These are phyloP conservation scores for Monosporascus ibericus DNA, from an alignment of 2,329 filamentous ascomycete genomes.

Conservation along the genomic window DNA sequence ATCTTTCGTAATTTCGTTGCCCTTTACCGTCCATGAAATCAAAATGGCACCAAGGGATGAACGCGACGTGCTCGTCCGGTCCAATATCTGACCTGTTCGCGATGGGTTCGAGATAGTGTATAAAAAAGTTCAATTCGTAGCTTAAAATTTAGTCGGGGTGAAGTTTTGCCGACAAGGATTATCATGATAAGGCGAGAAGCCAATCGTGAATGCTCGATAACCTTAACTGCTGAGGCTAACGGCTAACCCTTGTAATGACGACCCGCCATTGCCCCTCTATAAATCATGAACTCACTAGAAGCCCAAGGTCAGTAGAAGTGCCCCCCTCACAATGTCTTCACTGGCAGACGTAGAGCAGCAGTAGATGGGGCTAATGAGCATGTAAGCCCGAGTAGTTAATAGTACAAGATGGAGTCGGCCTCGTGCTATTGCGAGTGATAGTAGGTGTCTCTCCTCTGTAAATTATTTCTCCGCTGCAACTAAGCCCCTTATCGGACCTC, in stretches of 20 bases:
- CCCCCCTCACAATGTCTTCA: no score
- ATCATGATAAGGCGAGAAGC: neutral
- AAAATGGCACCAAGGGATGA: slow-evolving; percentile 3
- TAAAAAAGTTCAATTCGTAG: neutral
- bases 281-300: neutral
- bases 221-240: neutral
- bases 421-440: no score
- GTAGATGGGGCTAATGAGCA: no score
- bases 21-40: slow-evolving; percentile 12
- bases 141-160: neutral
- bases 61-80: neutral
- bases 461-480: no score
- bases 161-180: neutral
- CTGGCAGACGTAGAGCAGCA: no score
- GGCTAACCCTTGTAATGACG: neutral
- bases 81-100: neutral
- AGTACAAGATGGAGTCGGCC: no score
- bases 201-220: neutral
- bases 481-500: no score
- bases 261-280: neutral
- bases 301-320: no score
- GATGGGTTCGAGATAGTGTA: neutral
- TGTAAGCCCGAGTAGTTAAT: no score
- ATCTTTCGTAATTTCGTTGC: slow-evolving; percentile 37
- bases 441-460: no score